Conservation (phyloP, 441 rosid genomes). For the Melastoma candidum region DNA sequence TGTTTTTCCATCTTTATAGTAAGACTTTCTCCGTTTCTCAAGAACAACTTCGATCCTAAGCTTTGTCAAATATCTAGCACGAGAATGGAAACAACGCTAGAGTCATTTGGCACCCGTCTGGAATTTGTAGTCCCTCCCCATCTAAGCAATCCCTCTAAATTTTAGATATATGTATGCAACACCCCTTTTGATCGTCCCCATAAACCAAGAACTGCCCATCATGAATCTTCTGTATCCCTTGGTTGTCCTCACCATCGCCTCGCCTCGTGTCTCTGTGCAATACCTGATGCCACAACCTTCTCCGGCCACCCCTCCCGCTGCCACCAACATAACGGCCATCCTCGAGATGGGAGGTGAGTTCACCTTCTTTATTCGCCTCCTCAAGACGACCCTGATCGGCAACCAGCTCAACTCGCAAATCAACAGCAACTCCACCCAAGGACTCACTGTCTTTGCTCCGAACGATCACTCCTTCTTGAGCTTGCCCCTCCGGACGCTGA, state of each 20-base stretch:
- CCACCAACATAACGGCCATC: constrained; percentile 60
- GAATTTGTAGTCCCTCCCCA: too few relatives aligned
- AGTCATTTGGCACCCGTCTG: too few relatives aligned
- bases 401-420: constrained; percentile 68
- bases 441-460: constrained; percentile 70
- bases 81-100: not conserved
- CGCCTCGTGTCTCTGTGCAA: constrained; percentile 28
- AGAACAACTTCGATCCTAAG: too few relatives aligned
- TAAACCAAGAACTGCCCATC: too few relatives aligned
- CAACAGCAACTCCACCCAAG: constrained; percentile 47
- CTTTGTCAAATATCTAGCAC: too few relatives aligned
- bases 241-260: constrained; percentile 17
- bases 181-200: too few relatives aligned
- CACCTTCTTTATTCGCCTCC: constrained; percentile 53
- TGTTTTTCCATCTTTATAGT: too few relatives aligned
- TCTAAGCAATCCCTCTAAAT: too few relatives aligned
- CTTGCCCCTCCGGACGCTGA: constrained; percentile 60
- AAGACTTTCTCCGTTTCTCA: too few relatives aligned
- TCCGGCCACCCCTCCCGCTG: constrained; percentile 28
- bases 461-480: constrained; percentile 57
- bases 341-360: constrained; percentile 80
- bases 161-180: too few relatives aligned
- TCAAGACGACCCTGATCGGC: constrained; percentile 50
- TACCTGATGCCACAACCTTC: constrained; percentile 22
- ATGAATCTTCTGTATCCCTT: not conserved